Base-by-base conservation (phyloP, 805 yeast genomes). In the Saturnispora kantuleensis region DNA sequence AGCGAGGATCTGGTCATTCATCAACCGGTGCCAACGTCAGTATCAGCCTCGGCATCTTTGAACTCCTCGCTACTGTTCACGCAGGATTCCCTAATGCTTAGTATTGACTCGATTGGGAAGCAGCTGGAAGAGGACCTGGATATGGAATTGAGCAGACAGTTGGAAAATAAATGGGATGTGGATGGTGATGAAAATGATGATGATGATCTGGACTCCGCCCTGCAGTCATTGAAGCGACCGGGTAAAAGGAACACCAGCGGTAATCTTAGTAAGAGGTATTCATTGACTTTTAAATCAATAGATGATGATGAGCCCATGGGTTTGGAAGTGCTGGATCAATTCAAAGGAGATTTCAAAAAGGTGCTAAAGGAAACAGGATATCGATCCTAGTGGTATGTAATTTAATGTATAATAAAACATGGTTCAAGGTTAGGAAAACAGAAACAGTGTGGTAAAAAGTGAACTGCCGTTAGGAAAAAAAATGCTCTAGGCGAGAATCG, bases 401-500 rank as follows among this genome's bases (percentile, higher is more conserved):
- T 21, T 21, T 21, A 21, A 21, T 21, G 26, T 21, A 21, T 21
- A 21, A 21, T 21, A 21, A 4, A 21, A 21, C 26, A 21, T 7
- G 26, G 26, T 7, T 21, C 5, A 7, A 21, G 26, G 26, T 21
- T 2, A 21, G 2, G 26, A 5, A 17, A 17, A 17, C 18, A 5
- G 18, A 21, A 5, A 6, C 26, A 7, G 26, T 6, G 26, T 21
- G 8, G 8, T 21, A 21, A 21, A 17, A 21, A 21, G 26, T 5
- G 8, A 21, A 21, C 26, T 21, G 26, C 26, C 26, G 5, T 21
- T 21, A 21, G 28, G 26, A 35, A 15, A 13, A 28, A 30, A 17
- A 29, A 17, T 60, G 65, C 65, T 61, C 63, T 60, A 50, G 65
- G 65, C 64, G 66, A 61, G 66, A 59, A 49, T 61, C 64, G 66